These are phyloP conservation scores for Vaccinium macrocarpon DNA, from an alignment of 148 eudicot species.

Conservation along the genomic window DNA sequence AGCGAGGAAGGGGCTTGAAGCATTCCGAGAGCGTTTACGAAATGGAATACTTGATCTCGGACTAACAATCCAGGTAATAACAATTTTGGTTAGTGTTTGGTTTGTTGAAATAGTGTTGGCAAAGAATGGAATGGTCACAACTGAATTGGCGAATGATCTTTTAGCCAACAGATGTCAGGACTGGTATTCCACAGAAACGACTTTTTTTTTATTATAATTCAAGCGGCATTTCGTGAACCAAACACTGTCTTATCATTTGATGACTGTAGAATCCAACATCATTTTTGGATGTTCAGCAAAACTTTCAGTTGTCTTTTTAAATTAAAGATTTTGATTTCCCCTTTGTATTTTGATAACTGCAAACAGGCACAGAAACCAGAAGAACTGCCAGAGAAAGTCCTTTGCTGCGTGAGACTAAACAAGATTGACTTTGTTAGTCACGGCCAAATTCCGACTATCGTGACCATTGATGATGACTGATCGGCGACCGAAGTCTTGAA, in stretches of 20 bases:
- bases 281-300: neutral
- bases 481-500: neutral
- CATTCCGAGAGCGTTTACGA: conserved; percentile 63
- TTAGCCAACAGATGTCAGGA: neutral
- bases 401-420: conserved; percentile 60
- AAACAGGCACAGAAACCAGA: conserved; percentile 78
- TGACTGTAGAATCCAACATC: neutral
- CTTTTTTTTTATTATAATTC: neutral
- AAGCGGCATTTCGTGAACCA: neutral
- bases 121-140: neutral
- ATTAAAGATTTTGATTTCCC: neutral
- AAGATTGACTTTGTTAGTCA: conserved; percentile 67
- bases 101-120: neutral
- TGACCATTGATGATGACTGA: conserved; percentile 25
- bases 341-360: neutral
- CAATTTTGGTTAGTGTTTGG: neutral
- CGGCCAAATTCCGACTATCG: conserved; percentile 66
- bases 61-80: conserved; percentile 57
- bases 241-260: neutral
- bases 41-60: conserved; percentile 72
- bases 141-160: neutral
- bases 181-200: neutral
- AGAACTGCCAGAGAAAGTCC: conserved; percentile 71
- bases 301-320: neutral
- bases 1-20: conserved; percentile 80